Conservation (phyloP, 2,329 filamentous ascomycete genomes). For the Aureobasidium musti region DNA sequence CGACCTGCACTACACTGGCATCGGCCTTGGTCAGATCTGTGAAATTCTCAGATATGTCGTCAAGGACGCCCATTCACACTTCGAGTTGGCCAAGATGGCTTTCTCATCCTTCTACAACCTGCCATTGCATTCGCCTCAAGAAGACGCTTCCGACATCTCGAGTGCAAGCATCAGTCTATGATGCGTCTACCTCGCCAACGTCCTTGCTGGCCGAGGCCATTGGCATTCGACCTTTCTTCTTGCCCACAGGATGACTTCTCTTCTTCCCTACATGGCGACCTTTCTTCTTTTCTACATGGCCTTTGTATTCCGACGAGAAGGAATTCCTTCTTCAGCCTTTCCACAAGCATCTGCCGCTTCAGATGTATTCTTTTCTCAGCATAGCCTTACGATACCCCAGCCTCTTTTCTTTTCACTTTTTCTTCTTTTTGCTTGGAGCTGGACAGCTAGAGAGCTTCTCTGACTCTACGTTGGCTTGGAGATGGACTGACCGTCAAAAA, state of each 20-base stretch:
- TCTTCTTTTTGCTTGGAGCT: no score
- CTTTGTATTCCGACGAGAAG: no score
- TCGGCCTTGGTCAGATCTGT: constrained; percentile 11
- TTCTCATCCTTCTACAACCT: constrained; percentile 2
- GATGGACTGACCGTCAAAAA: no score
- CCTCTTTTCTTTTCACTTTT: no score
- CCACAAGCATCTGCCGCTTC: not conserved
- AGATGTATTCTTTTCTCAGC: not conserved
- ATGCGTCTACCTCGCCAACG: not conserved
- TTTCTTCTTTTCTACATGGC: not conserved
- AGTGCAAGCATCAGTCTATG: not conserved
- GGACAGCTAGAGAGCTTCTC: no score
- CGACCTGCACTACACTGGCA: constrained; percentile 15
- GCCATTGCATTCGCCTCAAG: not conserved
- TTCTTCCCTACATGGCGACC: no score
- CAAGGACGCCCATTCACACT: constrained; percentile 7
- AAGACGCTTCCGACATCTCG: not conserved
- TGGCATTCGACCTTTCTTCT: not conserved
- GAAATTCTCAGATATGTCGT: not conserved
- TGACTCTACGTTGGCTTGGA: no score
- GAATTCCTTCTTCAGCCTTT: not conserved
- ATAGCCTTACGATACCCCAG: not conserved
- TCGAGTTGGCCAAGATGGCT: not conserved
- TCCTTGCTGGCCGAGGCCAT: not conserved
- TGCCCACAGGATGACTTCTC: no score